Percentiles rank a stretch among this genome's conserved stretches.
phyloP scores from a whole-genome alignment of 1,284 basidiomycete species.

The Cryptococcus deneoformans region DNA sequence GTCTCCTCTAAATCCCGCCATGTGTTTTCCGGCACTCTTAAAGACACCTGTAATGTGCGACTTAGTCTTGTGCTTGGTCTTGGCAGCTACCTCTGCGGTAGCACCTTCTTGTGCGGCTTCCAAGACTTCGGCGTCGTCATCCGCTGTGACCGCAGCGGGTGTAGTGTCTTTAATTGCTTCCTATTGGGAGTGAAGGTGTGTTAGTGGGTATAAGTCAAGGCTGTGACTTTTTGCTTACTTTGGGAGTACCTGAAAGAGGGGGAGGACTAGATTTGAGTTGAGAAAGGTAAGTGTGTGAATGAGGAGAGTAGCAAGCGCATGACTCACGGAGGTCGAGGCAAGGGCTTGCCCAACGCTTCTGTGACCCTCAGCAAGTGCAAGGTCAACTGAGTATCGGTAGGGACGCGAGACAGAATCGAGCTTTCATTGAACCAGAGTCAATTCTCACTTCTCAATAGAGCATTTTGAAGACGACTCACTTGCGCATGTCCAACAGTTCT shows the following conservation, averaged over 20 bases:
- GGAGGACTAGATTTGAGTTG: slow-evolving; percentile 16
- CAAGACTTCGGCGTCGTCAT: slow-evolving; percentile 33
- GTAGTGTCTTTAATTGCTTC: slow-evolving; percentile 45
- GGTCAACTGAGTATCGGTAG: slow-evolving; percentile 59
- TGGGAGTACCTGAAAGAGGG: slow-evolving; percentile 41
- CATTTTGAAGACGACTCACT: slow-evolving; percentile 37
- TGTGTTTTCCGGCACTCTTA: slow-evolving; percentile 42
- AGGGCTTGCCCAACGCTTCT: slow-evolving; percentile 46
- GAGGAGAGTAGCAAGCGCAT: no score
- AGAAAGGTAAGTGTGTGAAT: background rate
- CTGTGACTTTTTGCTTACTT: slow-evolving; percentile 13
- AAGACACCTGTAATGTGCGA: slow-evolving; percentile 39
- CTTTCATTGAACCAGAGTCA: slow-evolving; percentile 25
- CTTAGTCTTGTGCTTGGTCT: slow-evolving; percentile 43
- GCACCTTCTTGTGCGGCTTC: slow-evolving; percentile 37
- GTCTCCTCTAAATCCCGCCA: slow-evolving; percentile 47
- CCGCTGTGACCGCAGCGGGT: slow-evolving; percentile 26
- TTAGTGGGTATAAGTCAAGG: background rate
- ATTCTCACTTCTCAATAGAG: background rate
- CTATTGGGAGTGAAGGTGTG: slow-evolving; percentile 9
- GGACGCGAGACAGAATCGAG: slow-evolving; percentile 55
- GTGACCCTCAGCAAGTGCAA: slow-evolving; percentile 56
- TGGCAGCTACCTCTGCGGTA: slow-evolving; percentile 25
- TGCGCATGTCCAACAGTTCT: slow-evolving; percentile 50
- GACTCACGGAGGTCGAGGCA: slow-evolving; percentile 46